These are phyloP conservation scores for Ciborinia camelliae DNA, from an alignment of 2,329 filamentous ascomycete genomes.

Conservation along the genomic window DNA sequence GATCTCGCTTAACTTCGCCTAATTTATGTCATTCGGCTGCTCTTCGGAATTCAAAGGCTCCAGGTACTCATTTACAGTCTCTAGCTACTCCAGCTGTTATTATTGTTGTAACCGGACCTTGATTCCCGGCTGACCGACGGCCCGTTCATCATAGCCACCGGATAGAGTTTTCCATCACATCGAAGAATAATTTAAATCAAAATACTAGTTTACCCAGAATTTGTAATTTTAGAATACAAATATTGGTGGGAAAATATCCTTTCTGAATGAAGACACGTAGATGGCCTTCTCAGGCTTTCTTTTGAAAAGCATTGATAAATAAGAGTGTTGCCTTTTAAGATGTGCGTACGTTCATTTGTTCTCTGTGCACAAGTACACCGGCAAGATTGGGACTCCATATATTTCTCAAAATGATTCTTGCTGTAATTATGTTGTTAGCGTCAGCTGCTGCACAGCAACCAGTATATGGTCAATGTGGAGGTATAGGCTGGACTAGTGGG, in stretches of 20 bases:
- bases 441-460: conserved; percentile 6
- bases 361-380: neutral
- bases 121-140: too few relatives aligned
- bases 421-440: neutral
- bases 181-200: too few relatives aligned
- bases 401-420: neutral
- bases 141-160: neutral
- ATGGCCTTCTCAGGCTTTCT: neutral
- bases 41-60: too few relatives aligned
- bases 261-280: neutral
- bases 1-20: too few relatives aligned
- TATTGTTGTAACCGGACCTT: too few relatives aligned
- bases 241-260: neutral
- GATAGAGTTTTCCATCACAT: neutral
- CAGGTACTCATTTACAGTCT: too few relatives aligned
- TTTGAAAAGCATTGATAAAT: neutral
- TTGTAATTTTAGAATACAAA: neutral
- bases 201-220: neutral
- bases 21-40: too few relatives aligned
- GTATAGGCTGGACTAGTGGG: conserved; percentile 23
- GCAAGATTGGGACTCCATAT: too few relatives aligned
- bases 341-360: neutral
- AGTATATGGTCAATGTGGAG: conserved; percentile 29
- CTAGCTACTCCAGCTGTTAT: too few relatives aligned
- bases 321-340: neutral